Evolutionary conservation across 2,329 filamentous ascomycete species (phyloP), one percentile per base, ranked within the genome.

Genomic region (Ustilaginoidea virens): DNA sequence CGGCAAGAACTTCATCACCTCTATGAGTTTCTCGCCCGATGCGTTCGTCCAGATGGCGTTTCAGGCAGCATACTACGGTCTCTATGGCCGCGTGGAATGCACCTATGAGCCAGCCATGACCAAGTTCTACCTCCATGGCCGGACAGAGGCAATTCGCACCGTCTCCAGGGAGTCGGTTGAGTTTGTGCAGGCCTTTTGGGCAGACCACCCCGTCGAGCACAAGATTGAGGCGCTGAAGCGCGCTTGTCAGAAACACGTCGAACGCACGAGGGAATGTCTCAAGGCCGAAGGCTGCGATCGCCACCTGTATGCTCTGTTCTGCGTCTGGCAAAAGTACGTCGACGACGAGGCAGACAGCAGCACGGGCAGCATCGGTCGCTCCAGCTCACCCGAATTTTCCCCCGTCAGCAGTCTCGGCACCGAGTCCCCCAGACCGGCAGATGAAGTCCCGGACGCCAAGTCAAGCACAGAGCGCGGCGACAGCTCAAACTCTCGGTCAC

Each of bases 11-110:
- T 94, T 94, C 48, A 94, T 98, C 54, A 96, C 85, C 0, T 83
- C 80, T 0, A 92, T 92, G 76, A 87, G 87, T 6, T 92, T 96
- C 55, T 96, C 87, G 0, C 87, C 90, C 0, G 90, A 96, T 49
- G 90, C 90, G 0, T 98, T 93, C 48, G 81, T 98, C 13, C 90
- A 98, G 53, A 96, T 98, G 87, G 90, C 90, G 0, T 94, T 94
- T 59, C 90, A 98, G 52, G 87, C 87, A 4, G 87, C 90, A 1
- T 96, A 98, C 60, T 98, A 94, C 46, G 90, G 90, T 2, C 66
- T 98, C 6, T 98, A 96, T 43, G 90, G 90, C 3, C 74, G 83
- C 4, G 73, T 93, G 1, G 90, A 96, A 52, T 92, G 83, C 48
- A 90, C 86, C 0, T 98, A 98, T 50, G 90, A 98, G 53, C 90